Base-by-base conservation (phyloP, 2,329 filamentous ascomycete species). In the Graphiopsis chlorocephala region DNA sequence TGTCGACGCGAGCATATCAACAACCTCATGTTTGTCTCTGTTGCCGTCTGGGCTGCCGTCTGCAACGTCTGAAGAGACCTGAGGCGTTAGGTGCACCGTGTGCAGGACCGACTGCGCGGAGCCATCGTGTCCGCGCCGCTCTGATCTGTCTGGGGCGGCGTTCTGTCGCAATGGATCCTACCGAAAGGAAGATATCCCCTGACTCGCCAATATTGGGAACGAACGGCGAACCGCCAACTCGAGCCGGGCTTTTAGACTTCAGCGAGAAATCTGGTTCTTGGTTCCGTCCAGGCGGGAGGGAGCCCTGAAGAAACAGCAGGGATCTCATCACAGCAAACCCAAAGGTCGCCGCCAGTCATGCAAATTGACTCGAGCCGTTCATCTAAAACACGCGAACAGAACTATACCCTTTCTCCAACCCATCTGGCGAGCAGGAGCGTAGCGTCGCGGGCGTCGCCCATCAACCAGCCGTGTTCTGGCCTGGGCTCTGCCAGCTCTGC, bases 221-320 rank as follows among this genome's bases (percentile, higher is more conserved):
- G n/a, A n/a, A n/a, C n/a, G n/a, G n/a, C n/a, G n/a, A 29, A 53
- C 17, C 8, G 29, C 28, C 26, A 53, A 31, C 25, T 53, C 50
- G 17, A 53, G 29, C 50, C 50, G 50, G 29, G 48, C 48, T 8
- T 29, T 25, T 53, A 31, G 50, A 53, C 50, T 53, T 53, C 50
- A 53, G 25, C 50, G 29, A 31, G 29, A 53, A 53, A 29, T 29
- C 50, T 29, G 50, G 50, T 53, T 29, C 50, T 12, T n/a, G 50
- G 50, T 53, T n/a, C 50, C 50, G 28, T 29, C 25, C 6, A 31
- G 26, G 48, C 48, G 25, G 50, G 50, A 53, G n/a, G n/a, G n/a
- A 25, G 50, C 29, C 26, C 50, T 53, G 50, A 53, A 53, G 50
- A 35, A 35, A 53, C 50, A 53, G 17, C 50, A 53, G 50, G 50